Conservation (phyloP, 352 stramenopile species). For the Globisporangium emineosum region DNA sequence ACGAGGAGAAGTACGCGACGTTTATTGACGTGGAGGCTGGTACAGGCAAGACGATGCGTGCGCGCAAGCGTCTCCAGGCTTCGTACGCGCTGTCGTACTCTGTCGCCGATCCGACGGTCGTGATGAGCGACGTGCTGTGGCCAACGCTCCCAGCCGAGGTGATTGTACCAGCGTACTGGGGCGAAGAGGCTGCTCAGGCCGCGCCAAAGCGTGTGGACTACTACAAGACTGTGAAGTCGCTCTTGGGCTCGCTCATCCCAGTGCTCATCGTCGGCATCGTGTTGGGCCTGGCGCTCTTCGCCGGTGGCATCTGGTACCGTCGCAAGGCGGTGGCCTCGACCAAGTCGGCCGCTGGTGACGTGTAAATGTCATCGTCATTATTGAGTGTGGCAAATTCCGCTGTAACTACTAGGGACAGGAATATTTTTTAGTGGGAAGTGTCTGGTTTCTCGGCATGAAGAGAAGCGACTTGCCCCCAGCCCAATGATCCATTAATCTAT, state of each 20-base stretch:
- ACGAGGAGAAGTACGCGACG: constrained; percentile 54
- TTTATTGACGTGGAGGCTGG: constrained; percentile 61
- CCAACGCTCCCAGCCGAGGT: constrained; percentile 50
- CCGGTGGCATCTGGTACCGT: constrained; percentile 46
- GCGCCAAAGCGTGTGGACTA: constrained; percentile 34
- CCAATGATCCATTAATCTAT: constrained; percentile 4
- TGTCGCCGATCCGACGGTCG: constrained; percentile 24
- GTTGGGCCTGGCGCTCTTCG: constrained; percentile 34
- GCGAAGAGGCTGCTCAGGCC: constrained; percentile 46
- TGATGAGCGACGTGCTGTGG: constrained; percentile 66
- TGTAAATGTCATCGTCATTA: constrained; percentile 4
- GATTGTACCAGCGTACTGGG: constrained; percentile 58
- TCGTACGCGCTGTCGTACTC: constrained; percentile 53
- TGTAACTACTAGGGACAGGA: background rate
- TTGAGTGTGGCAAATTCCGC: constrained; percentile 5
- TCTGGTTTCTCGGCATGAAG: background rate
- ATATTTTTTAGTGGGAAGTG: constrained; percentile 5
- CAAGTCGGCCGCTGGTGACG: constrained; percentile 18
- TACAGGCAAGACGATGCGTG: constrained; percentile 69
- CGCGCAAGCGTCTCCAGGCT: constrained; percentile 63
- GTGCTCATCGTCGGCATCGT: constrained; percentile 59
- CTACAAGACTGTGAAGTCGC: constrained; percentile 49
- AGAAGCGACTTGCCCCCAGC: background rate
- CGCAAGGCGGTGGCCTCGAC: constrained; percentile 19
- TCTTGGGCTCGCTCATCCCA: constrained; percentile 57